Evolutionary conservation across 345 rosid species (phyloP), one percentile per base, ranked within the genome.

Genomic region (Laguncularia racemosa): DNA sequence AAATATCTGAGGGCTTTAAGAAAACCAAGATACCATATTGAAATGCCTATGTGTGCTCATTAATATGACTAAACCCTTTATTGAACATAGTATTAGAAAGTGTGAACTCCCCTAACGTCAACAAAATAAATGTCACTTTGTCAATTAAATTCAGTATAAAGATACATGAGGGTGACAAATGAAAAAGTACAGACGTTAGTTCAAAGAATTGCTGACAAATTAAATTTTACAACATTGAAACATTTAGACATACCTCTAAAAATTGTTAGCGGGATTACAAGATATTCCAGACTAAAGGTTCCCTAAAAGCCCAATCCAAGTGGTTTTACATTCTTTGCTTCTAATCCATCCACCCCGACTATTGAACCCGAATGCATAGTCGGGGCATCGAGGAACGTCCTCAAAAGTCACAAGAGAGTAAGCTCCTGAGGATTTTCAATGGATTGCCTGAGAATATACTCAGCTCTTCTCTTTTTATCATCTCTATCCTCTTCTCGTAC

Each of bases 381-480:
- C 40, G 9, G 40, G 40, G 40, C 40, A 33, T 1, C 7, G 1
- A 33, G 40, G 40, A 33, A 33, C 40, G 7, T 33, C 40, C 40
- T 33, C 40, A 33, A 33, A 69, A 50, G 60, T 64, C 79, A 93
- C 84, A 88, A 72, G 82, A 87, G 90, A 65, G 78, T 87, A 60
- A 93, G 95, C 59, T 93, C 99, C 59, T 81, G 81, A 7, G 95
- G 95, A 40, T 84, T 89, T 71, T 93, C 99, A 66, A 81, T 81
- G 16, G 96, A 82, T 48, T 93, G 96, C 62, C 77, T 81, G 60
- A 89, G 84, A 61, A 93, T 87, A 55, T 77, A 84, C 75, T 84
- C 97, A 16, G 96, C 99, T 68, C 99, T 89, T 69, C 97, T 80
- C 80, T 87, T 93, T 74, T 80, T 89, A 56, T 93, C 99, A 66